Evolutionary conservation across 2,329 filamentous ascomycete genomes (phyloP), one percentile per base, ranked within the genome.

Genomic region (Fusarium decemcellulare): DNA sequence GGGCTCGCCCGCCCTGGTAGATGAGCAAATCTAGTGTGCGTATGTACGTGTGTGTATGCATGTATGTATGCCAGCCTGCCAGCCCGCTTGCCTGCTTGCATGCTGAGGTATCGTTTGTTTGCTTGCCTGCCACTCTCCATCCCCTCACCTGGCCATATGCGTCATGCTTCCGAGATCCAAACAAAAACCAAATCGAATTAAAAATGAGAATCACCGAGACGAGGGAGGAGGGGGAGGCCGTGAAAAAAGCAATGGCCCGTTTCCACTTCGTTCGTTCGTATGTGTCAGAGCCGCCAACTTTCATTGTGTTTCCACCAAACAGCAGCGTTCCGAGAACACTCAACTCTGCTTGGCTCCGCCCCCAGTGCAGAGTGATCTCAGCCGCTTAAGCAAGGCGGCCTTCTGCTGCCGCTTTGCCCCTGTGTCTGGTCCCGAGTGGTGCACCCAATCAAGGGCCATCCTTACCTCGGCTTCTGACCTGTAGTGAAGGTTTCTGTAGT

Each of bases 391-490:
- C 46, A 77, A 67, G 6, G 56, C 53, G 8, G 67, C 57, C 44
- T 62, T 69, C 48, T 76, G 68, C 27, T 64, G 59, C 52, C 67
- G 54, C 59, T 67, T 77, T 30, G 64, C 59, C 23, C 65, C 59
- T 62, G 58, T 51, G 43, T 65, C 71, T 57, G 61, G 46, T 47
- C 59, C 43, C 29, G 76, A 74, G 63, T 67, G 77, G 23, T 88
- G 88, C 23, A 94, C 77, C 0, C 87, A 85, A 59, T 88, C 85
- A 15, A 94, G 80, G 84, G 93, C 91, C 18, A 86, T 80, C 57
- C 86, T 83, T 15, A 94, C 83, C 73, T 93, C 86, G 4, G 85
- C 86, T 65, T 92, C 87, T 4, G 88, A 88, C 57, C 82, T 82
- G 54, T 93, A 83, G 74, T 90, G 87, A 29, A 70, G 40, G 30